Conservation (phyloP, 2,329 filamentous ascomycete genomes). For the Scorias spongiosa region DNA sequence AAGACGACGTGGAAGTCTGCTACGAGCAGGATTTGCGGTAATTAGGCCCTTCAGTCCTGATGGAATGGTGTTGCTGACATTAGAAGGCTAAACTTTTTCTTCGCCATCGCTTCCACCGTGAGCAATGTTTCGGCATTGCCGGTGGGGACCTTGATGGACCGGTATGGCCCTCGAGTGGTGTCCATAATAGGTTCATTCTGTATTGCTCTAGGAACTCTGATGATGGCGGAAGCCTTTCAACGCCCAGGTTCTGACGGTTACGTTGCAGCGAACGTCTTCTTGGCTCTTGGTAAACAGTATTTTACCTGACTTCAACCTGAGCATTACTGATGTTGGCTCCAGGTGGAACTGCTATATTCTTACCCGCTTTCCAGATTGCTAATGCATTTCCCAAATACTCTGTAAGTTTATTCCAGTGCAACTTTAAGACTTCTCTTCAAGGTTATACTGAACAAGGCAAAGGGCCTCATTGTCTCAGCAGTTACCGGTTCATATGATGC, state of each 20-base stretch:
- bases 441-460: not conserved
- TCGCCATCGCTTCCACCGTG: conserved; percentile 72
- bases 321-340: not conserved
- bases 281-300: conserved; percentile 21
- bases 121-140: conserved; percentile 78
- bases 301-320: conserved; percentile 12
- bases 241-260: conserved; percentile 54
- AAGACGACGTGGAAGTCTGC: conserved; percentile 35
- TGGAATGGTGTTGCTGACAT: not conserved
- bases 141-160: conserved; percentile 70
- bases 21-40: conserved; percentile 40
- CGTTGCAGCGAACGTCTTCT: conserved; percentile 31
- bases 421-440: too few species aligned
- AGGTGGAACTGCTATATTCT: conserved; percentile 35
- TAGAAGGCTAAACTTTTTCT: conserved; percentile 64
- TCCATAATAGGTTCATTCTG: conserved; percentile 55
- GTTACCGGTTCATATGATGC: conserved; percentile 36
- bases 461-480: conserved; percentile 31
- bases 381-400: conserved; percentile 35
- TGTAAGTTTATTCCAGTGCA: conserved; percentile 8
- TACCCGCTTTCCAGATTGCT: conserved; percentile 35
- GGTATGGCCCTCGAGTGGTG: conserved; percentile 63
- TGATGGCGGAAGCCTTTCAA: conserved; percentile 52
- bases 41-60: not conserved
- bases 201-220: conserved; percentile 49